Base-by-base conservation (phyloP, 192 early-diverging fungal genomes). In the Glomus cerebriforme region DNA sequence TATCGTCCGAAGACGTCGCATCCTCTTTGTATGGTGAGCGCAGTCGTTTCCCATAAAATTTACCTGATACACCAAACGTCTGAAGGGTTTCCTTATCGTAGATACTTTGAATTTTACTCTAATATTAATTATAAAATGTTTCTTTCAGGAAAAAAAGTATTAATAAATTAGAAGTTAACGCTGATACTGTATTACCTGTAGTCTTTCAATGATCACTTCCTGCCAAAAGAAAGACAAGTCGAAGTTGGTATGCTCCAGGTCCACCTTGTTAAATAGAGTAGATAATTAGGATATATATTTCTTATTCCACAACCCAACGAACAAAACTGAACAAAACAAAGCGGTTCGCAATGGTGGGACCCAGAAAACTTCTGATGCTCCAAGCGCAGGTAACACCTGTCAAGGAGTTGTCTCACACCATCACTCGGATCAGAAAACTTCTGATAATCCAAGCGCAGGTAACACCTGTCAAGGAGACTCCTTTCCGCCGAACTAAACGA, bases 251-350 rank as follows among this genome's bases (percentile, higher is more conserved):
- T 24, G 70, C 70, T 72, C 39, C 37, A 54, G 70, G 39, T 49
- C n/a, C 70, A 72, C 45, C 70, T 72, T 72, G 10, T 72, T 72
- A 72, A 72, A 72, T 72, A 49, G 45, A 49, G 39, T 72, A 72
- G 24, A 72, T 49, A 49, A 71, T 71, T 71, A 71, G 69, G 39
- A 27, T 71, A 71, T 71, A 71, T 22, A 72, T 27, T 72, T 72
- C 22, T 47, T 22, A 6, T 72, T 72, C 9, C 35, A 72, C 12
- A 17, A 72, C 39, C 43, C 22, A 72, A 72, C 22, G 45, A 72
- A 72, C 69, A 0, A n/a, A 72, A 72, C 69, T 45, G 2, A 47
- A 47, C 69, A 47, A 13, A 54, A 72, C 69, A 72, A 9, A 72
- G 39, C 37, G n/a, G 69, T 8, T n/a, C 69, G 69, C 69, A 72